Base-by-base conservation (phyloP, 495 filamentous ascomycete species). In the Aspergillus sclerotioniger region DNA sequence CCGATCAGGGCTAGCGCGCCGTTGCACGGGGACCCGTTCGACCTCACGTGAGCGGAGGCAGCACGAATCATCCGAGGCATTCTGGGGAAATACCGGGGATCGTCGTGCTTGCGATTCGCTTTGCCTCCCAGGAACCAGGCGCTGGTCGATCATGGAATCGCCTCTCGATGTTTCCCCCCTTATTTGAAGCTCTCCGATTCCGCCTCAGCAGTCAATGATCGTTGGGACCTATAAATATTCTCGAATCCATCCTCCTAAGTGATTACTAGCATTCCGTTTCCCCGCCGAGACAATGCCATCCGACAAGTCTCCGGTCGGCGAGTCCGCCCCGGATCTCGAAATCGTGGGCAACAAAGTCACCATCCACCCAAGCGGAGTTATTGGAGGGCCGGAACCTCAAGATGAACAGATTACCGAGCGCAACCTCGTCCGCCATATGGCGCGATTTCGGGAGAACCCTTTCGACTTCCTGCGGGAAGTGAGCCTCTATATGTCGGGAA, bases 381-480 rank as follows among this genome's bases (percentile, higher is more conserved):
- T 74, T 6, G 74, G 71, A 21, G 75, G 73, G 7, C 71, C 72
- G 5, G 71, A 64, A 50, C 46, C 65, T 16, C 68, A 74, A 61
- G 71, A 79, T 71, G 73, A 67, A 6, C 57, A 62, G 33, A 75
- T 73, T 50, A 84, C 80, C 31, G 90, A 94, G 66, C 81, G 86
- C 45, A 86, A 87, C 25, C 76, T 96, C 47, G 86, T 96, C 68
- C 84, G 85, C 69, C 82, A 90, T 61, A 90, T 92, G 83, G 88
- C 87, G 31, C 85, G 90, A 12, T 96, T 96, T 67, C 84, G 88
- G 54, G 76, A 81, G 60, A 82, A 84, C 41, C 87, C 84, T 15
- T 71, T 87, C 66, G 88, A 90, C 56, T 97, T 96, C 72, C 84
- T 98, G 32, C 89, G 92, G 56, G 93, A 98, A 77, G 87, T 98